Conservation (phyloP, 163 green algal genomes). For the Volvox carteri region DNA sequence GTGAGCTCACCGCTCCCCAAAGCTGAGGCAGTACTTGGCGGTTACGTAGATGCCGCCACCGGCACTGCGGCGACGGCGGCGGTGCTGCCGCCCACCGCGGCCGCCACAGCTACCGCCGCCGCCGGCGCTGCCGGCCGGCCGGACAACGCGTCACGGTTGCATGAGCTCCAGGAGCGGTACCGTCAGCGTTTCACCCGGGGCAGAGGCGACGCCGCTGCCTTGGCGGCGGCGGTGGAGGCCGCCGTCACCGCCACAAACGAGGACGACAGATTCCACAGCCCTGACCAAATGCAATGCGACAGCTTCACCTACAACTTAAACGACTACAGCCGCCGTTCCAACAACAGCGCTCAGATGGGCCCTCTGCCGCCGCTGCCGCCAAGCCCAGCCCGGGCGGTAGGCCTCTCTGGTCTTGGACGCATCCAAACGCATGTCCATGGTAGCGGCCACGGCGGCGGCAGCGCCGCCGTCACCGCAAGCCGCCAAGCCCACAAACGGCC, state of each 20-base stretch:
- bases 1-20: not conserved
- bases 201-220: not conserved
- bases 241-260: not conserved
- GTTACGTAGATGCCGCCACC: not conserved
- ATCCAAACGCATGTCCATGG: not conserved
- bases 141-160: not conserved
- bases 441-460: not conserved
- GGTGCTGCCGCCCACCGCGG: not conserved
- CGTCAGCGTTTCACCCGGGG: not conserved
- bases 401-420: too few relatives aligned
- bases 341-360: not conserved
- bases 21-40: not conserved
- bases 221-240: not conserved
- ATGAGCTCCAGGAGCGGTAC: conserved; percentile 14
- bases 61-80: not conserved
- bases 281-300: conserved; percentile 25
- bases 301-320: conserved; percentile 13
- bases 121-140: not conserved
- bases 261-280: not conserved
- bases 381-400: not conserved
- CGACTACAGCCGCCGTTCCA: not conserved
- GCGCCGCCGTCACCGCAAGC: not conserved
- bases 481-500: not conserved
- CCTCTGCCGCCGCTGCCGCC: conserved; percentile 7
- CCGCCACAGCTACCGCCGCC: not conserved